Base-by-base conservation (phyloP, 1,139 yeast species). In the Eremothecium cymbalariae region DNA sequence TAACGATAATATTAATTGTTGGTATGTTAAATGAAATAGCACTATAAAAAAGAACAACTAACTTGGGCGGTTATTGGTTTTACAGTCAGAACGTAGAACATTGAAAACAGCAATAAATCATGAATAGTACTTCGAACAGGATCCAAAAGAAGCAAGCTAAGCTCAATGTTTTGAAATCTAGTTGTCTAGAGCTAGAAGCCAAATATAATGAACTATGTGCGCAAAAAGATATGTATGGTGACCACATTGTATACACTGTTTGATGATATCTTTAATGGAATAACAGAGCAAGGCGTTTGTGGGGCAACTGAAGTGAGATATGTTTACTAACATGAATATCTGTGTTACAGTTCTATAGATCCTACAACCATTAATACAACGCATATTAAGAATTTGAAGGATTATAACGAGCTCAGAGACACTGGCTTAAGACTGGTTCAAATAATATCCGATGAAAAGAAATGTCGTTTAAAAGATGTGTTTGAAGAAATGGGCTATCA, bases 51-150 rank as follows among this genome's bases (percentile, higher is more conserved):
- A 66, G 40, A 66, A 70, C 11, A 52, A 62, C 16, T 67, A 67
- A 39, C 73, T 62, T 44, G 52, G 66, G 36, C 59, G 69, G 17
- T 56, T 72, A 20, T 77, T 79, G 1, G 60, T 67, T 7, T 53
- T 66, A 28, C 69, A 67, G n/a, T n/a, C n/a, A n/a, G n/a, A n/a
- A n/a, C n/a, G n/a, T n/a, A n/a, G n/a, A n/a, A n/a, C n/a, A n/a
- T n/a, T n/a, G n/a, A n/a, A n/a, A n/a, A n/a, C n/a, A n/a, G n/a
- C 6, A 19, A 19, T 8, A 8, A 19, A 8, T 19, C 9, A 23
- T 23, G 25, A n/a, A 18, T 20, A n/a, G 26, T 27, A 25, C 18
- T 12, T 17, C 15, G 9, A 24, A 13, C 9, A 30, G 36, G 13
- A 18, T 33, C 4, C 17, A 28, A 4, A 15, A 9, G 4, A 33